phyloP scores from a whole-genome alignment of 225 moss, liverwort and hornwort genomes.

The Antitrichia curtipendula region DNA sequence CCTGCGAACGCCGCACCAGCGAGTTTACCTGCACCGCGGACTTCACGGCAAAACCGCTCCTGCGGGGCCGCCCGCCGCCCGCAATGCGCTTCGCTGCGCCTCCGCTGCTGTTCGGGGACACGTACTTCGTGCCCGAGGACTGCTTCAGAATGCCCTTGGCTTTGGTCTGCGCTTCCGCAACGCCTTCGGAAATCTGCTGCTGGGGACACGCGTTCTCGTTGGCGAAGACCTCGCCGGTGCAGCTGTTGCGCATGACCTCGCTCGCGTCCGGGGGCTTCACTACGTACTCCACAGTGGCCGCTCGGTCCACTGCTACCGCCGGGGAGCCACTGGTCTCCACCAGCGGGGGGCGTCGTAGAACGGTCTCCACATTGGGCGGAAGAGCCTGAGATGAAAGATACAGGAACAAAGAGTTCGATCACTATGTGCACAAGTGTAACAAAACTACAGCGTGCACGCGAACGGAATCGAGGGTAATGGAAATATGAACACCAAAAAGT shows the following conservation, averaged over 20 bases:
- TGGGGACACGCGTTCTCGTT: slow-evolving; percentile 42
- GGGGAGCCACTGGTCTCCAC: slow-evolving; percentile 19
- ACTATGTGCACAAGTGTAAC: neutral
- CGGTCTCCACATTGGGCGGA: slow-evolving; percentile 4
- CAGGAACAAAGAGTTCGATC: neutral
- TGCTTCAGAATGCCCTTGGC: slow-evolving; percentile 30
- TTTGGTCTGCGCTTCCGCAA: neutral
- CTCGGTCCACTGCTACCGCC: neutral
- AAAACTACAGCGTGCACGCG: neutral
- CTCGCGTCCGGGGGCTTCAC: slow-evolving; percentile 28
- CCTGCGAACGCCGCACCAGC: slow-evolving; percentile 34
- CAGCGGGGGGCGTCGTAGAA: slow-evolving; percentile 19
- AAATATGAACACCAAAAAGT: too few relatives aligned
- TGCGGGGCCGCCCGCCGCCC: neutral
- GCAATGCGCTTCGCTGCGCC: neutral
- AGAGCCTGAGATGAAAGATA: neutral
- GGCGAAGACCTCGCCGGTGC: slow-evolving; percentile 45
- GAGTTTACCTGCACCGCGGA: slow-evolving; percentile 38
- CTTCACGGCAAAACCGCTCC: slow-evolving; percentile 24
- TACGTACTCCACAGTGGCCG: slow-evolving; percentile 28
- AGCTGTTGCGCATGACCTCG: slow-evolving; percentile 46
- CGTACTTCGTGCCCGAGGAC: slow-evolving; percentile 16
- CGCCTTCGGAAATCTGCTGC: neutral
- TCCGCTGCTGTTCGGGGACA: neutral
- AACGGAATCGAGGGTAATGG: too few relatives aligned